phyloP scores from a whole-genome alignment of 176 grass and related monocot species.

The Musa beccarii region DNA sequence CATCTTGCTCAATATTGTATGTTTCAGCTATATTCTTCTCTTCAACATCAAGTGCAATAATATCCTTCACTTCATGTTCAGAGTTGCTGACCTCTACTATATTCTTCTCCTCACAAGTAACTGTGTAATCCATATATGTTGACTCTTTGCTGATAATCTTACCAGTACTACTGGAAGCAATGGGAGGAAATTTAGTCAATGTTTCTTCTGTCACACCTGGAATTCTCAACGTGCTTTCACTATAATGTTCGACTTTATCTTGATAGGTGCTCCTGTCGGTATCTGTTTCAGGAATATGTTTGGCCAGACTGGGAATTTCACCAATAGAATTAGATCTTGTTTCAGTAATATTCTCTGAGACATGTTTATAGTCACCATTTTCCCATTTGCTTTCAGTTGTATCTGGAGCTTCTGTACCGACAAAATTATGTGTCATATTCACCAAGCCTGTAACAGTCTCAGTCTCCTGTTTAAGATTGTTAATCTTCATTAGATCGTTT shows the following conservation, averaged over 20 bases:
- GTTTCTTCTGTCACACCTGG: slow-evolving; percentile 10
- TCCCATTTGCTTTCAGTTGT: slow-evolving; percentile 26
- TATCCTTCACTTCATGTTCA: slow-evolving; percentile 42
- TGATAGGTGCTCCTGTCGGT: not conserved
- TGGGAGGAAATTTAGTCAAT: slow-evolving; percentile 10
- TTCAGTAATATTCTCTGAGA: slow-evolving; percentile 24
- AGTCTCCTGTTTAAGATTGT: slow-evolving; percentile 44
- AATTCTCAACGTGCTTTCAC: slow-evolving; percentile 10
- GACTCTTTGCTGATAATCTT: slow-evolving; percentile 51
- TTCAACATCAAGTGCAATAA: slow-evolving; percentile 39
- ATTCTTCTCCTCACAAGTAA: slow-evolving; percentile 92
- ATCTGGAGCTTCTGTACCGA: slow-evolving; percentile 31
- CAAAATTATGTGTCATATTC: slow-evolving; percentile 30
- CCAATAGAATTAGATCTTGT: slow-evolving; percentile 22
- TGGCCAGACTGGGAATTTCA: slow-evolving; percentile 10
- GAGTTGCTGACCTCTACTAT: slow-evolving; percentile 55
- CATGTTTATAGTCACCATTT: slow-evolving; percentile 30
- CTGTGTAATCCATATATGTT: slow-evolving; percentile 34
- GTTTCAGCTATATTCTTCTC: slow-evolving; percentile 28
- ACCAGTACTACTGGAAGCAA: slow-evolving; percentile 26
- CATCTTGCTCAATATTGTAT: not conserved
- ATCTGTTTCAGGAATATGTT: slow-evolving; percentile 5
- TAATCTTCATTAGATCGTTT: slow-evolving; percentile 28
- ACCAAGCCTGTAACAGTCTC: slow-evolving; percentile 40
- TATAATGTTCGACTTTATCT: slow-evolving; percentile 14